These are phyloP conservation scores for Pythium chondricola DNA, from an alignment of 352 stramenopile genomes.

Conservation along the genomic window DNA sequence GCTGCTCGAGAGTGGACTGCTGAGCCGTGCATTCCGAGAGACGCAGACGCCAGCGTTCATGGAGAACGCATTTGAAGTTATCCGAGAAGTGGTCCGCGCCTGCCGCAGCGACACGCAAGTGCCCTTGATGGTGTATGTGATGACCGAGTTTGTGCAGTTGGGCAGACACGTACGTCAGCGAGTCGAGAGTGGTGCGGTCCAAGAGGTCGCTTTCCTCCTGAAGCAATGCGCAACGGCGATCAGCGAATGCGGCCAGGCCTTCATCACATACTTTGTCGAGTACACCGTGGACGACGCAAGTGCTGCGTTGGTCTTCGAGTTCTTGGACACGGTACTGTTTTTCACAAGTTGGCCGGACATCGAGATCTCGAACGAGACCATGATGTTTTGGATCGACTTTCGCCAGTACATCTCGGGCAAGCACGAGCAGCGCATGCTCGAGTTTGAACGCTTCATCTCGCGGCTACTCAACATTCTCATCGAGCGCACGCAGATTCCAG, in stretches of 20 bases:
- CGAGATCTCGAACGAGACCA: conserved; percentile 68
- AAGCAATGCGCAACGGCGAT: conserved; percentile 46
- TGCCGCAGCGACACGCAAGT: conserved; percentile 52
- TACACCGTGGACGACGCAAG: conserved; percentile 52
- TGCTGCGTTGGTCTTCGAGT: conserved; percentile 67
- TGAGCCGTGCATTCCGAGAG: conserved; percentile 59
- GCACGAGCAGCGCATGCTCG: conserved; percentile 56
- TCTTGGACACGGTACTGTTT: conserved; percentile 58
- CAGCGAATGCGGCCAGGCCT: conserved; percentile 67
- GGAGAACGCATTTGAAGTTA: conserved; percentile 44
- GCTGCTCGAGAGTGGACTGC: conserved; percentile 53
- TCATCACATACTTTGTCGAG: conserved; percentile 79
- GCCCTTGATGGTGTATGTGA: conserved; percentile 70
- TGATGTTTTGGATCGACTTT: conserved; percentile 83
- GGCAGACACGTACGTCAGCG: conserved; percentile 48
- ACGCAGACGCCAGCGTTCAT: conserved; percentile 29
- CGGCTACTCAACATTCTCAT: conserved; percentile 63
- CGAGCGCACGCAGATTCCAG: conserved; percentile 60
- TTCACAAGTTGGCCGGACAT: conserved; percentile 65
- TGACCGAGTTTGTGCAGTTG: conserved; percentile 73
- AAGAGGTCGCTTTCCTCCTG: conserved; percentile 40
- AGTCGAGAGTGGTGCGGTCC: conserved; percentile 10
- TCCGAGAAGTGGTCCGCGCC: conserved; percentile 62
- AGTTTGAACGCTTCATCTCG: conserved; percentile 69
- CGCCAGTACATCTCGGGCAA: conserved; percentile 70